Base-by-base conservation (phyloP, 2,329 filamentous ascomycete genomes). In the Drechslera avenae region DNA sequence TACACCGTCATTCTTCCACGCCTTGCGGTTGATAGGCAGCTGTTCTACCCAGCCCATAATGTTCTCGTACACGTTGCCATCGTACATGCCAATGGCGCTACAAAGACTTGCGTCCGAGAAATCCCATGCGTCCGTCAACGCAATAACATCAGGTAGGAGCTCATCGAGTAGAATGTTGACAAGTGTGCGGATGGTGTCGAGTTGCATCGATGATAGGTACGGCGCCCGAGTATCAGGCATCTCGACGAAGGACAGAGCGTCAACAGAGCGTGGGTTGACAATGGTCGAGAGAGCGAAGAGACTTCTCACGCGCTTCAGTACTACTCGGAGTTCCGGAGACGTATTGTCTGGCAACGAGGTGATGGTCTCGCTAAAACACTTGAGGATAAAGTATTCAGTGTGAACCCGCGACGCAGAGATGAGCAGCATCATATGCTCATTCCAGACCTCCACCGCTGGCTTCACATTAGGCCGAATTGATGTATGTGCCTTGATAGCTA, bases 41-140 rank as follows among this genome's bases (percentile, higher is more conserved):
- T 68, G 61, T 19, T 60, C 45, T 8, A 65, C 60, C 64, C 64
- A 69, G 7, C 47, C 35, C 62, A 70, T 66, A 9, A 81, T 63
- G 42, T 79, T 77, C 57, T 81, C 79, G 50, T 81, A 81, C 5
- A 80, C 78, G 35, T 75, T 75, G 1, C 79, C 79, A 62, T 81
- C 78, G 45, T 73, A 75, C 45, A 78, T 72, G 1, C 79, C 79
- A 34, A 81, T 62, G 4, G 79, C 76, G 62, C 76, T 79, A 44
- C 81, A 77, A 0, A 82, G 69, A 43, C 80, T 57, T 36, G 77
- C 81, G 56, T 81, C 79, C 1, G 79, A 78, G 30, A 81, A 74
- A 50, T 73, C 75, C 79, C 78, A 82, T 0, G 76, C 69, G 52
- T 81, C 79, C 1, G 81, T 79, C 16, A 81, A 56, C 2, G 67